Percentiles rank a stretch among this genome's conserved stretches.
phyloP scores from a whole-genome alignment of 2,329 filamentous ascomycete genomes.

The Penicillium sp. region DNA sequence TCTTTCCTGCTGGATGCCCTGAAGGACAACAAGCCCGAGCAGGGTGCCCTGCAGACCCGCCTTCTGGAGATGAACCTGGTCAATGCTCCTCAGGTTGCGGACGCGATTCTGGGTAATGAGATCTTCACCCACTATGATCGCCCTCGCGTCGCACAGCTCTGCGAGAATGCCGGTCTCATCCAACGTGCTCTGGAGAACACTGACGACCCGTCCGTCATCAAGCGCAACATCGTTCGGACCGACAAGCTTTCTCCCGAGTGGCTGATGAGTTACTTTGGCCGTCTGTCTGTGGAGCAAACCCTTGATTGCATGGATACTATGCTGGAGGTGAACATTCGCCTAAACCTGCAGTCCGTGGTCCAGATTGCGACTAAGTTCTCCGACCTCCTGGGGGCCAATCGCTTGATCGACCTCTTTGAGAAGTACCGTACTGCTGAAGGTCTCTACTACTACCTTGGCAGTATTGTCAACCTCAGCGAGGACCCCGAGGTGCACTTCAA shows the following conservation, averaged over 20 bases:
- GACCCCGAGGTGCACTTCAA: conserved; percentile 97
- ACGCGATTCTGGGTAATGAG: conserved; percentile 95
- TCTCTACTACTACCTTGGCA: conserved; percentile 96
- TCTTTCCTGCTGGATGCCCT: conserved; percentile 96
- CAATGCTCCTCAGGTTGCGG: conserved; percentile 94
- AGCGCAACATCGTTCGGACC: conserved; percentile 79
- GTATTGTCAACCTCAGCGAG: conserved; percentile 94
- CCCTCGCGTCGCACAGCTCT: conserved; percentile 80
- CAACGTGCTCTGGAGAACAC: conserved; percentile 92
- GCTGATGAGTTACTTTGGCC: conserved; percentile 88
- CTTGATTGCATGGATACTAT: conserved; percentile 93
- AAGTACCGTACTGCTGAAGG: conserved; percentile 97
- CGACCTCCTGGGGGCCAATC: conserved; percentile 82
- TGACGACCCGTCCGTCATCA: conserved; percentile 83
- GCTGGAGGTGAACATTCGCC: conserved; percentile 93
- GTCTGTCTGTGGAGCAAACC: conserved; percentile 91
- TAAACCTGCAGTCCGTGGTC: conserved; percentile 91
- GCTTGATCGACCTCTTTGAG: conserved; percentile 89
- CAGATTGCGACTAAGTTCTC: conserved; percentile 98
- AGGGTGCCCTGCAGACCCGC: conserved; percentile 88
- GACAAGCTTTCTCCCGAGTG: conserved; percentile 89
- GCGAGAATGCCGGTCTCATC: conserved; percentile 84
- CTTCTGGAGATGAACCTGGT: conserved; percentile 97
- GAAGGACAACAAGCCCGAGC: conserved; percentile 91
- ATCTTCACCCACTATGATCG: conserved; percentile 99